These are phyloP conservation scores for Lachnellula occidentalis DNA, from an alignment of 2,329 filamentous ascomycete genomes.

Conservation along the genomic window DNA sequence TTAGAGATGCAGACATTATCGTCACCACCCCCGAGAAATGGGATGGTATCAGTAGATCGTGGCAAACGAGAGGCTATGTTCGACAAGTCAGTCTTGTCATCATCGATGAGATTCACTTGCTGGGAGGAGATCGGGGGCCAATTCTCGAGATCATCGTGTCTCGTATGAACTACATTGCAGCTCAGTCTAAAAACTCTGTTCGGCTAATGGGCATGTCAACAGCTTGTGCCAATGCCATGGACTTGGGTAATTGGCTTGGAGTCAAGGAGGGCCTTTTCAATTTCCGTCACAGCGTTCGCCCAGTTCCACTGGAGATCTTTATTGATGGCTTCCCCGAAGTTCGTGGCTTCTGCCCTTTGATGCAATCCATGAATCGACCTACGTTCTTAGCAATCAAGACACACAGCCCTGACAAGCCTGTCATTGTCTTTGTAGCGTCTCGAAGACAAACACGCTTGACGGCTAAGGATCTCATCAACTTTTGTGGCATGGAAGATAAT, in stretches of 20 bases:
- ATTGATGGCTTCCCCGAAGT: conserved; percentile 97
- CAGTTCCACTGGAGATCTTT: conserved; percentile 91
- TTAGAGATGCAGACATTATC: conserved; percentile 93
- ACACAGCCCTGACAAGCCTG: conserved; percentile 92
- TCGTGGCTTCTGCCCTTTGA: conserved; percentile 90
- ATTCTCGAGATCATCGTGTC: conserved; percentile 96
- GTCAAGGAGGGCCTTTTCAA: conserved; percentile 96
- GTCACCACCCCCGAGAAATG: conserved; percentile 99
- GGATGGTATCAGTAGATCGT: conserved; percentile 93
- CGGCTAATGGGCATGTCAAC: conserved; percentile 98
- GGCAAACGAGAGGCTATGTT: conserved; percentile 96
- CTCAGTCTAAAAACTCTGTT: conserved; percentile 84
- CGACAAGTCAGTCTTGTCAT: conserved; percentile 93
- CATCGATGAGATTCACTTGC: conserved; percentile 95
- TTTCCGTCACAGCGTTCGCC: conserved; percentile 93
- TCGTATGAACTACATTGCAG: conserved; percentile 97
- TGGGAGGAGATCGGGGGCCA: conserved; percentile 93
- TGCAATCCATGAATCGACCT: conserved; percentile 98
- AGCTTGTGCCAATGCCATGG: conserved; percentile 90
- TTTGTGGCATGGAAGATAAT: conserved; percentile 97
- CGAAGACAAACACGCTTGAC: conserved; percentile 91
- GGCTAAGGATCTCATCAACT: conserved; percentile 93
- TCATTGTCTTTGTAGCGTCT: conserved; percentile 97
- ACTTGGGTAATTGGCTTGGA: conserved; percentile 92
- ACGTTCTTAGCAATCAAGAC: conserved; percentile 95